Conservation (phyloP, 192 early-diverging fungal genomes). For the Entophlyctis helioformis region DNA sequence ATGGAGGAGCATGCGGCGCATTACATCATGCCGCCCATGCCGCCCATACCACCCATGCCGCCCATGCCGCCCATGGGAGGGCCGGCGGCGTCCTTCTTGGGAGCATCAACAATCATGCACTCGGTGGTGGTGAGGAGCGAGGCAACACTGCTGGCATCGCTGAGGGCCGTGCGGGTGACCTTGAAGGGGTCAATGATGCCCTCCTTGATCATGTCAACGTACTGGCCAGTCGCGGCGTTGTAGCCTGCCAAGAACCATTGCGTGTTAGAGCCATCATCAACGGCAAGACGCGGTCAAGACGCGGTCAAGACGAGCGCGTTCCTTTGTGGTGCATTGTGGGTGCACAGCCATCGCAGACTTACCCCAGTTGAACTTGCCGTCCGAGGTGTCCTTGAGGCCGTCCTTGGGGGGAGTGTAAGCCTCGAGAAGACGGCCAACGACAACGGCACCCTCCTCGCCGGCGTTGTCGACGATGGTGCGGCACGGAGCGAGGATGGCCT, state of each 20-base stretch:
- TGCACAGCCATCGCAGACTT: not conserved
- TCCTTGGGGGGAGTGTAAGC: conserved; percentile 33
- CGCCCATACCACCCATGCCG: conserved; percentile 57
- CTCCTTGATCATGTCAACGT: conserved; percentile 91
- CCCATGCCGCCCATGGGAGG: conserved; percentile 57
- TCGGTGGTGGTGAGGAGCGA: conserved; percentile 96
- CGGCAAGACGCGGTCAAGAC: too few species aligned
- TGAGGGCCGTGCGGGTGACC: conserved; percentile 95
- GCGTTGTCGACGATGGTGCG: conserved; percentile 96
- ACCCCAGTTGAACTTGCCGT: conserved; percentile 73
- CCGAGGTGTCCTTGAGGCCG: conserved; percentile 10
- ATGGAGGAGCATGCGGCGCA: too few species aligned
- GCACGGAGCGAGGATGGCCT: conserved; percentile 86
- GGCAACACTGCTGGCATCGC: conserved; percentile 95
- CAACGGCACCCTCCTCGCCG: conserved; percentile 91
- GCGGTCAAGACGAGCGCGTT: too few species aligned
- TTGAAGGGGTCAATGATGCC: conserved; percentile 99
- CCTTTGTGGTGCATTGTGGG: too few species aligned
- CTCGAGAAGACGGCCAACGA: conserved; percentile 92
- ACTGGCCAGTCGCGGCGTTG: conserved; percentile 84
- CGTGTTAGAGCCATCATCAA: too few species aligned
- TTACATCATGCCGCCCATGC: conserved; percentile 35
- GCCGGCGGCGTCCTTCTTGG: conserved; percentile 53
- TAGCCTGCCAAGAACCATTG: conserved; percentile 51
- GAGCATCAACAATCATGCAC: conserved; percentile 96